A percentile compares a stretch with the other conserved stretches of the same genome.
phyloP scores from a whole-genome alignment of 208 protist genomes.

The Trypanosoma cruzi region DNA sequence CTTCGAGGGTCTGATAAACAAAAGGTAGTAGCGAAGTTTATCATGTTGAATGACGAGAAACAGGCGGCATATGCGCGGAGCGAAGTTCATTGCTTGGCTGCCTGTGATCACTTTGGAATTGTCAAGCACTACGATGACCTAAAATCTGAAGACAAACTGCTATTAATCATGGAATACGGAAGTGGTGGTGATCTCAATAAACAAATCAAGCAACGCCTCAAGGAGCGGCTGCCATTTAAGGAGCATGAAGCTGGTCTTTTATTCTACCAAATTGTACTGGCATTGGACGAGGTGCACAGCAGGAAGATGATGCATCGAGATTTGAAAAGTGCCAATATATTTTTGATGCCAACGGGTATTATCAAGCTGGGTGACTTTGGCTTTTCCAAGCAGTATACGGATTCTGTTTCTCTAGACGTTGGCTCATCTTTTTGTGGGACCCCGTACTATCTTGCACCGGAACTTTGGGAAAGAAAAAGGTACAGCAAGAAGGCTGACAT shows the following conservation, averaged over 20 bases:
- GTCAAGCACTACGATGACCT: constrained; percentile 90
- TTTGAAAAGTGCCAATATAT: constrained; percentile 92
- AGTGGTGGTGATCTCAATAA: constrained; percentile 88
- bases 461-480: constrained; percentile 90
- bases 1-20: constrained; percentile 60
- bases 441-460: constrained; percentile 95
- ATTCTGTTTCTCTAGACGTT: constrained; percentile 80
- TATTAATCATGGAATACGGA: constrained; percentile 91
- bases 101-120: constrained; percentile 90
- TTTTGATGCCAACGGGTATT: constrained; percentile 84
- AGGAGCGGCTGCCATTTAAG: constrained; percentile 71
- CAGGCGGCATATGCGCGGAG: constrained; percentile 82
- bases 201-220: constrained; percentile 84
- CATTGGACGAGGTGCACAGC: constrained; percentile 85
- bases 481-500: constrained; percentile 96
- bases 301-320: constrained; percentile 91
- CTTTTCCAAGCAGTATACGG: constrained; percentile 83
- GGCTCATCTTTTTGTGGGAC: constrained; percentile 87
- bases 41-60: constrained; percentile 85
- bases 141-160: constrained; percentile 75
- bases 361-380: constrained; percentile 93
- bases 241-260: constrained; percentile 86
- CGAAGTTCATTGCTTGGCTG: constrained; percentile 85
- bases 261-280: constrained; percentile 88
- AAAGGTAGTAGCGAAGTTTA: constrained; percentile 86